Conservation (phyloP, 768 basidiomycete species). For the Termitomyces sp. region DNA sequence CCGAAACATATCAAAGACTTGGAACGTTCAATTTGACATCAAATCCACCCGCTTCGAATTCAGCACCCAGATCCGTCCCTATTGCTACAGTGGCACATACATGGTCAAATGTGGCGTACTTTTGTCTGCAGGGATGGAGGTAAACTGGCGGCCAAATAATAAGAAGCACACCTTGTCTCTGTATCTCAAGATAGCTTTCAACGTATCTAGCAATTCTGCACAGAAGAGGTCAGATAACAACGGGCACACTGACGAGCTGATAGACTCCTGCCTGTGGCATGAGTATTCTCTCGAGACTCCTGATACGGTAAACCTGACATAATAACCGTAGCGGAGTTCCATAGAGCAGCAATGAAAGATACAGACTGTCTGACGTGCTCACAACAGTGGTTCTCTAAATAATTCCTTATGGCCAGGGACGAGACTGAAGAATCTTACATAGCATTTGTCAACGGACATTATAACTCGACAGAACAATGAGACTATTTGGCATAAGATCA, state of each 20-base stretch:
- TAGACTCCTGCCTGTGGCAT: not conserved
- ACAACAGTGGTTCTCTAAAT: not conserved
- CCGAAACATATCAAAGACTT: too few species aligned
- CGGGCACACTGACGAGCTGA: not conserved
- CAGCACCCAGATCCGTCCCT: too few species aligned
- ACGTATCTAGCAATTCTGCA: not conserved
- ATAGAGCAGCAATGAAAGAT: not conserved
- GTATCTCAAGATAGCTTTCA: not conserved
- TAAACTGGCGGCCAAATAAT: not conserved
- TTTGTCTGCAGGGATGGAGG: not conserved
- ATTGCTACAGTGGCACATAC: too few species aligned
- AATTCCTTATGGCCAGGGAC: not conserved
- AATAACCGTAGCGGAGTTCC: not conserved
- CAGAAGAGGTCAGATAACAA: not conserved
- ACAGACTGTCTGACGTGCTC: not conserved
- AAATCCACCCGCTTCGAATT: too few species aligned
- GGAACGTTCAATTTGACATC: too few species aligned
- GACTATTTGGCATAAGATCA: constrained; percentile 11
- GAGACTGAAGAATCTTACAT: not conserved
- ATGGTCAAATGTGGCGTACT: not conserved
- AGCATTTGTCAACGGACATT: constrained; percentile 6
- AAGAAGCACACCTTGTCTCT: not conserved
- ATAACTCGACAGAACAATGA: constrained; percentile 8
- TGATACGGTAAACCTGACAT: not conserved
- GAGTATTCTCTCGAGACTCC: not conserved